These are phyloP conservation scores for Jackrogersella multiformis DNA, from an alignment of 495 filamentous ascomycete genomes.

Conservation along the genomic window DNA sequence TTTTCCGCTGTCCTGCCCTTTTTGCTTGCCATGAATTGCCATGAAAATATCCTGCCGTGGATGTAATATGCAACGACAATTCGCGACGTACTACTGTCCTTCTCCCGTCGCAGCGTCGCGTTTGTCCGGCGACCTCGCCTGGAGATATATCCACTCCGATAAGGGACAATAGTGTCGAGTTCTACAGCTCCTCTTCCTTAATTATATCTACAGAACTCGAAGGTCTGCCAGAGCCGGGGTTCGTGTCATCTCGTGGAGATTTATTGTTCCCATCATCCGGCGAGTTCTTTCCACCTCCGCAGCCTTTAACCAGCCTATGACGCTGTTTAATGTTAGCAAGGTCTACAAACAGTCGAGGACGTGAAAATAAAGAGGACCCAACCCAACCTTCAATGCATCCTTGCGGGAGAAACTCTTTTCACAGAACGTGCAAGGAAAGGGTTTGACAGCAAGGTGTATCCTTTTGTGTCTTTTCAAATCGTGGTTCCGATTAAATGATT, in stretches of 20 bases:
- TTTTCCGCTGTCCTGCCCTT: conserved; percentile 16
- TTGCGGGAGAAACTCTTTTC: conserved; percentile 98
- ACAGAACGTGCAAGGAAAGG: conserved; percentile 89
- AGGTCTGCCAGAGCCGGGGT: conserved; percentile 16
- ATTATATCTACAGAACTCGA: conserved; percentile 8
- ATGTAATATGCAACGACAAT: conserved; percentile 9
- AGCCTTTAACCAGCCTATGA: conserved; percentile 93
- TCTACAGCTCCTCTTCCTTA: conserved; percentile 36
- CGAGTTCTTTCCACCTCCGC: conserved; percentile 67
- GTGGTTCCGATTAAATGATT: conserved; percentile 96
- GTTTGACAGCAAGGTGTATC: conserved; percentile 95
- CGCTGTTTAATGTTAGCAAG: conserved; percentile 63
- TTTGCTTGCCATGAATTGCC: conserved; percentile 16
- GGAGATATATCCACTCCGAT: not conserved
- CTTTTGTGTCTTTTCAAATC: conserved; percentile 95
- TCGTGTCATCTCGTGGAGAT: conserved; percentile 35
- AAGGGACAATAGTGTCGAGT: not conserved
- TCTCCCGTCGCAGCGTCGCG: conserved; percentile 2
- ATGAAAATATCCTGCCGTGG: conserved; percentile 8
- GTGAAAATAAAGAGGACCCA: not conserved
- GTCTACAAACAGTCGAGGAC: not conserved
- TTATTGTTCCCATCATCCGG: conserved; percentile 23
- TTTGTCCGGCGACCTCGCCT: conserved; percentile 1
- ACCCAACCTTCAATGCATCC: conserved; percentile 92
- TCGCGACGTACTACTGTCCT: not conserved